phyloP scores from a whole-genome alignment of 2,329 filamentous ascomycete species.

The Ceratocystis eucalypticola region DNA sequence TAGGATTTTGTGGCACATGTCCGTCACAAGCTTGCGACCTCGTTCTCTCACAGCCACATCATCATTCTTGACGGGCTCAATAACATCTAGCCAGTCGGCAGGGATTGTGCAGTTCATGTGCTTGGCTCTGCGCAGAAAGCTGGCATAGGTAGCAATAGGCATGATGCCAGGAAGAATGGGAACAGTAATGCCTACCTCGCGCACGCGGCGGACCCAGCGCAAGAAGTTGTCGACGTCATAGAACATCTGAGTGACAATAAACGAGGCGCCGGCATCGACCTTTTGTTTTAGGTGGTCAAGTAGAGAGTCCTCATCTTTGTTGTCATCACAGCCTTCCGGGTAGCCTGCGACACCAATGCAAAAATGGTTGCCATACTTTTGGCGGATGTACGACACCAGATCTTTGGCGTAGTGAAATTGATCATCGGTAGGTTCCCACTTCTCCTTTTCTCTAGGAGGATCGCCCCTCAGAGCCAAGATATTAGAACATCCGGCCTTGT shows the following conservation, averaged over 20 bases:
- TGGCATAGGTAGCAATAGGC: slow-evolving; percentile 82
- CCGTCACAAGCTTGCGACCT: slow-evolving; percentile 72
- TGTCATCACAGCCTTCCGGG: slow-evolving; percentile 88
- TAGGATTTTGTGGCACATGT: slow-evolving; percentile 80
- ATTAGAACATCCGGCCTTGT: slow-evolving; percentile 92
- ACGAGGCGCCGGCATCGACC: slow-evolving; percentile 82
- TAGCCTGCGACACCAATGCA: slow-evolving; percentile 97
- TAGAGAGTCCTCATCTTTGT: slow-evolving; percentile 69
- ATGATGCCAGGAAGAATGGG: slow-evolving; percentile 81
- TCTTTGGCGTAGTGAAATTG: slow-evolving; percentile 89
- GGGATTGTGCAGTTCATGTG: slow-evolving; percentile 85
- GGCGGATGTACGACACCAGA: slow-evolving; percentile 69
- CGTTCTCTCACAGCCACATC: slow-evolving; percentile 84
- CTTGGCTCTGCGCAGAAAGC: slow-evolving; percentile 77
- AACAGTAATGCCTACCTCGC: slow-evolving; percentile 68
- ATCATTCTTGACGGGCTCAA: slow-evolving; percentile 94
- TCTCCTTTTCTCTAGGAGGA: slow-evolving; percentile 82
- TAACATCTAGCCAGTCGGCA: slow-evolving; percentile 59
- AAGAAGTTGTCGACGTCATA: slow-evolving; percentile 96
- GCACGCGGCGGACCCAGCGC: slow-evolving; percentile 75
- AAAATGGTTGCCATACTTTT: slow-evolving; percentile 61
- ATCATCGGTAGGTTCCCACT: slow-evolving; percentile 77
- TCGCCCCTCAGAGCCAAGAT: slow-evolving; percentile 89
- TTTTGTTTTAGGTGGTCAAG: slow-evolving; percentile 94
- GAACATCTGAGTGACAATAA: slow-evolving; percentile 98